phyloP scores from a whole-genome alignment of 2,329 filamentous ascomycete species.

The Elsinoe australis region DNA sequence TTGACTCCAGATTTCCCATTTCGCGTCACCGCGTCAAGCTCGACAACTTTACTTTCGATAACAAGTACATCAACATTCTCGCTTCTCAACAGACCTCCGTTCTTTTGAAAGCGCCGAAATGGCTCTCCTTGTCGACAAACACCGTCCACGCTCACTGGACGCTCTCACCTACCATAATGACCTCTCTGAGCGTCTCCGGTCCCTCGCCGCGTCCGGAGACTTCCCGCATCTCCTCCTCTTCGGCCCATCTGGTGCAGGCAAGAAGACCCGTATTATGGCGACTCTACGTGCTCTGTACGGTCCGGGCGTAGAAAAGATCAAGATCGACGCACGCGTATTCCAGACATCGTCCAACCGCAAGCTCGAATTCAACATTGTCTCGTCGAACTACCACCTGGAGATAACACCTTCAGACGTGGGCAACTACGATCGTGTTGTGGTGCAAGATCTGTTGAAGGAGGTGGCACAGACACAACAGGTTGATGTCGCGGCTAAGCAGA shows the following conservation, averaged over 20 bases:
- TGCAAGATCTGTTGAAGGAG: conserved; percentile 93
- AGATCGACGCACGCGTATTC: conserved; percentile 95
- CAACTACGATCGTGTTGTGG: conserved; percentile 89
- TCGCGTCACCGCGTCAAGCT: conserved; percentile 16
- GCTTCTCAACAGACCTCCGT: too few species aligned
- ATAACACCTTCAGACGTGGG: conserved; percentile 97
- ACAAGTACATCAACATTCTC: too few species aligned
- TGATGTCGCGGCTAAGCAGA: conserved; percentile 80
- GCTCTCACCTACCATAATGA: conserved; percentile 79
- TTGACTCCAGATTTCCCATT: conserved; percentile 16
- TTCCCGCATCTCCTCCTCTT: conserved; percentile 97
- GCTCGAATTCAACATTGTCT: conserved; percentile 97
- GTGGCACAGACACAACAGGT: conserved; percentile 98
- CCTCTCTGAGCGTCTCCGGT: conserved; percentile 76
- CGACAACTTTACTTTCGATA: too few species aligned
- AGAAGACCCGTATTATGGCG: conserved; percentile 94
- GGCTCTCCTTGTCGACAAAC: conserved; percentile 59
- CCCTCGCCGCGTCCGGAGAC: conserved; percentile 89
- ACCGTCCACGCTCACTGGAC: conserved; percentile 65
- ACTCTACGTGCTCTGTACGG: conserved; percentile 94
- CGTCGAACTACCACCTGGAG: conserved; percentile 94
- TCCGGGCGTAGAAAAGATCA: conserved; percentile 98
- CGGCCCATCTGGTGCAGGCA: conserved; percentile 90
- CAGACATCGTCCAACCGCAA: conserved; percentile 91
- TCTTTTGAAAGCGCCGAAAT: too few species aligned